Evolutionary conservation across 495 filamentous ascomycete species (phyloP).

Genomic region (Neohortaea acidophila): DNA sequence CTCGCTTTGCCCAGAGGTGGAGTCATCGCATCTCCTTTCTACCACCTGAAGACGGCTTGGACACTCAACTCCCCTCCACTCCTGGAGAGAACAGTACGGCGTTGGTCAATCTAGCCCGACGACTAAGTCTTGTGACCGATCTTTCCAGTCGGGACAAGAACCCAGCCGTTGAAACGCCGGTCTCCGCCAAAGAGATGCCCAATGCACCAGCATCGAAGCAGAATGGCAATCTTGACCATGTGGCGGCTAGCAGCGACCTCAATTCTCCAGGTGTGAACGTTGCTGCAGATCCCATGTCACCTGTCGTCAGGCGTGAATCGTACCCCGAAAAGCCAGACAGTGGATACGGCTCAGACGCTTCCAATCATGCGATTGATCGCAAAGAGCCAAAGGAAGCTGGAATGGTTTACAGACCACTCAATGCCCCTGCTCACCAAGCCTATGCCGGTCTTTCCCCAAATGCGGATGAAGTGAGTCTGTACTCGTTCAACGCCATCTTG

Average conservation of each 20-base stretch:
- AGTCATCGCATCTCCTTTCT: slow-evolving; percentile 13
- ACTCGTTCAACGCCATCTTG: slow-evolving; percentile 22
- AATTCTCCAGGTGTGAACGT: no score
- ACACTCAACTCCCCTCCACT: no score
- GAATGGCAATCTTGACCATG: slow-evolving; percentile 6
- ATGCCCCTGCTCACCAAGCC: background rate
- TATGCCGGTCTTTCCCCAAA: background rate
- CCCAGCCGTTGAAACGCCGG: background rate
- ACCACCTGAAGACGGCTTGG: no score
- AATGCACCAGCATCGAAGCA: slow-evolving; percentile 11
- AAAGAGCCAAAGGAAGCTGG: background rate
- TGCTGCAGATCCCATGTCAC: no score
- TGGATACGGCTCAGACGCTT: slow-evolving; percentile 15
- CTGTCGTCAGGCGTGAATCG: no score
- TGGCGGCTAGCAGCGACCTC: no score
- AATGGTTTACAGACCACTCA: background rate
- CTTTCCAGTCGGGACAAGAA: no score
- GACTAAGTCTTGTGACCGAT: no score
- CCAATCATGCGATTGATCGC: background rate
- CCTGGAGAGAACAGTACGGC: no score
- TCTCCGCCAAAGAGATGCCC: slow-evolving; percentile 5
- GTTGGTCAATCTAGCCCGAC: no score
- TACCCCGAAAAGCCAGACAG: slow-evolving; percentile 15
- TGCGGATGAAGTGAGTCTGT: slow-evolving; percentile 19
- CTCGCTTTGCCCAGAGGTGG: slow-evolving; percentile 12